A percentile compares a stretch with the other conserved stretches of the same genome.
These are phyloP conservation scores for Detonula confervacea DNA, from an alignment of 352 stramenopile genomes.

Conservation along the genomic window DNA sequence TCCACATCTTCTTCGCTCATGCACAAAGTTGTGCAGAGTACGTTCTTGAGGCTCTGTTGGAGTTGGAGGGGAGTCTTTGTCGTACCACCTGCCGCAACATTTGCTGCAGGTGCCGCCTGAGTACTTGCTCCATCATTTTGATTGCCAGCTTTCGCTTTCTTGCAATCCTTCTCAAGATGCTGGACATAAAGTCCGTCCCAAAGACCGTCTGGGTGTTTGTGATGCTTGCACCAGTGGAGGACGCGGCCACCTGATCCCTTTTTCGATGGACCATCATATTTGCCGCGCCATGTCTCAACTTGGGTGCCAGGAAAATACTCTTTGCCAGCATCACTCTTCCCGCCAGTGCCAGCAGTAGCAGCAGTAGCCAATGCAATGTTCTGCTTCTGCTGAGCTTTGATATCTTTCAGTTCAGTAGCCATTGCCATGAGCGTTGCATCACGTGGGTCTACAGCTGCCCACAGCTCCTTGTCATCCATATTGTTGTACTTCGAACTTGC, in stretches of 20 bases:
- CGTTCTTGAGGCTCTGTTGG: conserved; percentile 1
- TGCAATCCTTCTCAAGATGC: not conserved
- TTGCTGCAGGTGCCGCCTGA: too few relatives aligned
- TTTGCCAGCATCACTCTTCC: too few relatives aligned
- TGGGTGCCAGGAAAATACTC: too few relatives aligned
- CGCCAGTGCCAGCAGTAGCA: too few relatives aligned
- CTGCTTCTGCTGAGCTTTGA: too few relatives aligned
- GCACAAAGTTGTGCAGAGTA: conserved; percentile 8
- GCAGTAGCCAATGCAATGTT: too few relatives aligned
- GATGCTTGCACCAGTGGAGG: conserved; percentile 16
- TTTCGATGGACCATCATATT: too few relatives aligned
- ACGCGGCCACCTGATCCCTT: too few relatives aligned
- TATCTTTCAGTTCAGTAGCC: too few relatives aligned
- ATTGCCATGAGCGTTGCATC: conserved; percentile 14
- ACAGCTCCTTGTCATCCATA: conserved; percentile 12
- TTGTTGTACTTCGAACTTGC: conserved; percentile 18
- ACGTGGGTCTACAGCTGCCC: conserved; percentile 16
- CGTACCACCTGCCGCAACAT: not conserved
- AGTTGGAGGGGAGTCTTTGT: not conserved
- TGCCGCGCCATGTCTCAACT: too few relatives aligned
- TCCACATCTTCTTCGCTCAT: not conserved
- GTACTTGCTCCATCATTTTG: not conserved
- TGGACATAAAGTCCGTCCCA: conserved; percentile 6
- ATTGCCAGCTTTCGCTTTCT: not conserved
- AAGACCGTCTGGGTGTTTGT: not conserved